Evolutionary conservation across 345 rosid genomes (phyloP).

Genomic region (Salix exigua): DNA sequence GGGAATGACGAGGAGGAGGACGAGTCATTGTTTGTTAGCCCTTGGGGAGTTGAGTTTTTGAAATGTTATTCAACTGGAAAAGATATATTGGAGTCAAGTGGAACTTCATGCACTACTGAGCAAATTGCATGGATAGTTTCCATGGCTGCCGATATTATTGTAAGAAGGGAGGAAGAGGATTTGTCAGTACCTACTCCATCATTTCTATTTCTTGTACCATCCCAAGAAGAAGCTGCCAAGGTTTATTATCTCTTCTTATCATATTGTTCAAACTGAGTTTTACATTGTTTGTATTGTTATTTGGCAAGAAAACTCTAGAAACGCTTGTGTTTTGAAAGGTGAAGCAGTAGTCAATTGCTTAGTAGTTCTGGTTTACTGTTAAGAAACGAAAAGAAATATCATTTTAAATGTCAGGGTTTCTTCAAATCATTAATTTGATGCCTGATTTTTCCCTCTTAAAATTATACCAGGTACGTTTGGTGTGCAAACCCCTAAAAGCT

Average conservation of each 20-base stretch:
- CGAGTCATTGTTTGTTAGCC: conserved; percentile 45
- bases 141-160: conserved; percentile 63
- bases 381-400: background rate
- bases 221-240: conserved; percentile 77
- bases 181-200: conserved; percentile 47
- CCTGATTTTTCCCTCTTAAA: background rate
- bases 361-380: background rate
- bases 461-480: conserved; percentile 55
- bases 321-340: background rate
- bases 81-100: conserved; percentile 64
- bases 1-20: conserved; percentile 27
- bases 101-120: conserved; percentile 46
- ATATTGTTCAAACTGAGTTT: background rate
- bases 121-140: conserved; percentile 89
- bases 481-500: conserved; percentile 81
- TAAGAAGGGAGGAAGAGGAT: conserved; percentile 65
- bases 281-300: too few species aligned
- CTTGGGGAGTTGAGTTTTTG: conserved; percentile 90
- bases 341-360: background rate
- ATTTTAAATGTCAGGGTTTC: background rate
- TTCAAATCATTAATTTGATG: background rate
- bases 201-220: conserved; percentile 70
- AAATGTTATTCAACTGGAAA: conserved; percentile 49
- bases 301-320: too few species aligned
- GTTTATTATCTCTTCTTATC: conserved; percentile 27